Conservation (phyloP, 768 basidiomycete species). For the Lactarius pseudohatsudake region DNA sequence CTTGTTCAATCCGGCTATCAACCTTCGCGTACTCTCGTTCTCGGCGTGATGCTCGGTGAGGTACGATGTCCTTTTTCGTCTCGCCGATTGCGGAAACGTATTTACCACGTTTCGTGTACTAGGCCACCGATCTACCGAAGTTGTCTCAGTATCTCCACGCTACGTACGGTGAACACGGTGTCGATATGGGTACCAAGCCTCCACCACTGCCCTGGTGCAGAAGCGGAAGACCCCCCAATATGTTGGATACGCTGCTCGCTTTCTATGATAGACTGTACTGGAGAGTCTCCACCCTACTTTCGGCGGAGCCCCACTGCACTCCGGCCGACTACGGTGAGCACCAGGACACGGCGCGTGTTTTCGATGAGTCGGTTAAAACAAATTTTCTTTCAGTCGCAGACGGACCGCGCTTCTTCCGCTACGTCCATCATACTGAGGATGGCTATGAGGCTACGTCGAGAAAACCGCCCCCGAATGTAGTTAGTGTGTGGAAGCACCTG, state of each 20-base stretch:
- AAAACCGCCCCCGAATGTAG: background rate
- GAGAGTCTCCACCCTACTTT: background rate
- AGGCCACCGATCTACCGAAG: conserved; percentile 9
- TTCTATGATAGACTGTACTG: background rate
- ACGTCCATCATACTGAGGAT: background rate
- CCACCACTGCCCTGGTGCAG: background rate
- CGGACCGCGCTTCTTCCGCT: conserved; percentile 3
- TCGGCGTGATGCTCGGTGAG: conserved; percentile 15
- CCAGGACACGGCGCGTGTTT: background rate
- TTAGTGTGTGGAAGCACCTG: background rate
- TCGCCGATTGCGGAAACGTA: background rate
- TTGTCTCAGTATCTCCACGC: conserved; percentile 4
- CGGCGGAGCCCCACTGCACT: too few species aligned
- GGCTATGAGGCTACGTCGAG: background rate
- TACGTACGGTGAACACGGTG: background rate
- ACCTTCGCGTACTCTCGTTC: conserved; percentile 11
- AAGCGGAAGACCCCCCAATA: background rate
- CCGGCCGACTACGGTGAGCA: conserved; percentile 8
- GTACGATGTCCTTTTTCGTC: background rate
- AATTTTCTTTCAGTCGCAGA: background rate
- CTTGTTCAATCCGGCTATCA: conserved; percentile 11
- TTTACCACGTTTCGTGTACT: background rate
- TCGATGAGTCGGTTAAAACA: background rate
- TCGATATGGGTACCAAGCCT: background rate
- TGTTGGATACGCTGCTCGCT: background rate